Percentiles rank a stretch among this genome's conserved stretches.
Evolutionary conservation across 108 stramenopile species (phyloP).

Genomic region (Pseudonitzschia multistriata): DNA sequence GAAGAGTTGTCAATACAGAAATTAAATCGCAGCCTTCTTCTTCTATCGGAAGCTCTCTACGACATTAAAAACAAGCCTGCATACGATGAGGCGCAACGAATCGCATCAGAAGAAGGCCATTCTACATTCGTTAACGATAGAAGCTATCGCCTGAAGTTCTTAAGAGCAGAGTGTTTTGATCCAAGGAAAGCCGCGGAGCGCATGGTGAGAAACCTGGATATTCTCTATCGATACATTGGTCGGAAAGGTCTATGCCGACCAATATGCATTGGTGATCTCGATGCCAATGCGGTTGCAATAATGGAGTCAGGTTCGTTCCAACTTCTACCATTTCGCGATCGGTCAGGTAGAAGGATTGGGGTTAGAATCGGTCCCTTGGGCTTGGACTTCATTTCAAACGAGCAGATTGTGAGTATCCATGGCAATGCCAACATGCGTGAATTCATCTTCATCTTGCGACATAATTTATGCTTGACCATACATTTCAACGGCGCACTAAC

Average conservation of each 20-base stretch:
- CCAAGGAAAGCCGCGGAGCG: constrained; percentile 32
- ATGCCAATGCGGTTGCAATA: background rate
- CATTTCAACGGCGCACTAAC: background rate
- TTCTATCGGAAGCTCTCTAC: constrained; percentile 4
- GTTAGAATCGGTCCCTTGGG: constrained; percentile 13
- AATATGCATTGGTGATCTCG: constrained; percentile 14
- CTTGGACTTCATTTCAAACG: constrained; percentile 6
- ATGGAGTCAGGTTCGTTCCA: constrained; percentile 7
- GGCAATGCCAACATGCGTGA: background rate
- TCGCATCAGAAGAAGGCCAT: background rate
- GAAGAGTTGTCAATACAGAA: background rate
- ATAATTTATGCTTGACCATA: background rate
- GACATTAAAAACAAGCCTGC: background rate
- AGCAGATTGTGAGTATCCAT: background rate
- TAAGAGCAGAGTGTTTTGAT: constrained; percentile 27
- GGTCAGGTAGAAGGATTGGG: background rate
- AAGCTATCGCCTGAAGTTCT: constrained; percentile 38
- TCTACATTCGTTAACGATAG: constrained; percentile 12
- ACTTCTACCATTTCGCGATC: constrained; percentile 15
- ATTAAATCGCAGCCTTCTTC: background rate
- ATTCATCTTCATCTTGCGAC: background rate
- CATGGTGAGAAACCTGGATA: constrained; percentile 30
- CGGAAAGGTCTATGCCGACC: constrained; percentile 11
- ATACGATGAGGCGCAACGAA: background rate
- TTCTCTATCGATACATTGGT: constrained; percentile 34